Conservation (phyloP, 2,329 filamentous ascomycete species). For the Penicillium sp. region DNA sequence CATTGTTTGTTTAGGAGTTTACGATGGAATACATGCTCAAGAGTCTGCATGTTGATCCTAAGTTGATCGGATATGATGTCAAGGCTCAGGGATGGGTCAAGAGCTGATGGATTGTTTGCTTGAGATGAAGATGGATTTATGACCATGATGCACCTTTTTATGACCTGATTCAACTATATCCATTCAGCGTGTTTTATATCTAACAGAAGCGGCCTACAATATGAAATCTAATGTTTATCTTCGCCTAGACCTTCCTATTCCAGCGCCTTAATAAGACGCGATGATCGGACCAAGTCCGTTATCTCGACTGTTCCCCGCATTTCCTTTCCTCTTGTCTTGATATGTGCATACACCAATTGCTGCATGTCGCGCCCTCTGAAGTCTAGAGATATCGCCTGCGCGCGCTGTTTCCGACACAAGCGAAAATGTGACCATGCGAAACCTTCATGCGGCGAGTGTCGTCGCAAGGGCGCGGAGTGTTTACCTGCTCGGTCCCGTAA, state of each 20-base stretch:
- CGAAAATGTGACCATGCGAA: slow-evolving; percentile 31
- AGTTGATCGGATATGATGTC: slow-evolving; percentile 61
- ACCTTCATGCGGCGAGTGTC: slow-evolving; percentile 30
- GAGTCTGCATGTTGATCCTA: slow-evolving; percentile 60
- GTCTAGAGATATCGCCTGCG: slow-evolving; percentile 26
- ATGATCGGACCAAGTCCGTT: slow-evolving; percentile 12
- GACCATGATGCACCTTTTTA: background rate
- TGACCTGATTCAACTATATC: background rate
- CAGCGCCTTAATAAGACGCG: slow-evolving; percentile 1
- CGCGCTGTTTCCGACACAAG: slow-evolving; percentile 30
- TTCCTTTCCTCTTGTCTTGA: slow-evolving; percentile 3
- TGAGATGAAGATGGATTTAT: background rate
- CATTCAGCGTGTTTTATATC: background rate
- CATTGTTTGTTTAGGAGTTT: slow-evolving; percentile 50
- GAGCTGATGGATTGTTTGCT: background rate
- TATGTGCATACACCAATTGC: slow-evolving; percentile 4
- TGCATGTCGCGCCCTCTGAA: slow-evolving; percentile 25
- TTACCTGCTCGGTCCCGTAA: slow-evolving; percentile 26
- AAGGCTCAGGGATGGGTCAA: slow-evolving; percentile 54
- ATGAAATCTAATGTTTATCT: background rate
- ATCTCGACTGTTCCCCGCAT: slow-evolving; percentile 14
- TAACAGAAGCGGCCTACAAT: background rate
- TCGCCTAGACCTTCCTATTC: slow-evolving; percentile 17
- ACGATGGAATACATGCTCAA: slow-evolving; percentile 68
- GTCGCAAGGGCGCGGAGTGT: slow-evolving; percentile 28